Evolutionary conservation across 2,329 filamentous ascomycete genomes (phyloP), one percentile per base, ranked within the genome.

Genomic region (Hawksworthiomyces lignivorus): DNA sequence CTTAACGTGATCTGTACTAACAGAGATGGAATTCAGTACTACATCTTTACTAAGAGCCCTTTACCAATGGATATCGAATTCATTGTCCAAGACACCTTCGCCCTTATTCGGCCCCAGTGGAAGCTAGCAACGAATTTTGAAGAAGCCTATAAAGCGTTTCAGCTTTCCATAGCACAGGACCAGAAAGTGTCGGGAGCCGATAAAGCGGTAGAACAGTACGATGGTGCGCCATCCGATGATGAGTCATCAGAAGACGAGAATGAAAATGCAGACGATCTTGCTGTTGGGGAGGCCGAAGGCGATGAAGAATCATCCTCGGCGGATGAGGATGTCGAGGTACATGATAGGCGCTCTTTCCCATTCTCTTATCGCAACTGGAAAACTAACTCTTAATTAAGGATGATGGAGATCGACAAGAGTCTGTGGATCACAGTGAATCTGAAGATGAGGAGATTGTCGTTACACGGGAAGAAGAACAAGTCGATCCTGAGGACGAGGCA

Each of bases 1-100:
- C n/a, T n/a, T n/a, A n/a, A n/a, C n/a, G n/a, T n/a, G n/a, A n/a
- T n/a, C n/a, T n/a, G n/a, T n/a, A n/a, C n/a, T n/a, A n/a, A n/a
- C n/a, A n/a, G n/a, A n/a, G n/a, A n/a, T n/a, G n/a, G n/a, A n/a
- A n/a, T n/a, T 9, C 12, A 86, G 75, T 97, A 96, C 62, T 98
- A 98, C 62, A 83, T 97, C 52, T 81, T 84, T 55, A 88, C 86
- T 17, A 98, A 98, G 63, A 80, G 90, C 17, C 73, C 84, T 1
- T 64, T 96, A 29, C 92, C 94, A 0, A 94, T 98, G 87, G 92
- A 98, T 51, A 86, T 97, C 35, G 92, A 98, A 45, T 98, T 98
- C 59, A 81, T 96, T 34, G 77, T 98, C 7, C 89, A 96, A 59
- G 92, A 98, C 59, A 89, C 86, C 0, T 97, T 85, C 62, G 80